Conservation (phyloP, 805 yeast species). For the Brettanomyces naardenensis region DNA sequence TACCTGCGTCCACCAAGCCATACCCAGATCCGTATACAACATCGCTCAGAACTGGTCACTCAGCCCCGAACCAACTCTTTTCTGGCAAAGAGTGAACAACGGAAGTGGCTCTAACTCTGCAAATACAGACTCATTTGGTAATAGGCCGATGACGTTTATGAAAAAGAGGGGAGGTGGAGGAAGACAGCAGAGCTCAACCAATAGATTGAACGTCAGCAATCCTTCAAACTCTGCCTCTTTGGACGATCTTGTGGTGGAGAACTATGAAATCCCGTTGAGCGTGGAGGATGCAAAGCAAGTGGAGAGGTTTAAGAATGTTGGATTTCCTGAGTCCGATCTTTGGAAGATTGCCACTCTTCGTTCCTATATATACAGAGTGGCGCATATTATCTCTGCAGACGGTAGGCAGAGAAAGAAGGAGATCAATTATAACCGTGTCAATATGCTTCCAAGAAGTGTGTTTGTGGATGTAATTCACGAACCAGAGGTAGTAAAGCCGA, state of each 20-base stretch:
- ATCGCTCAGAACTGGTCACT: conserved; percentile 65
- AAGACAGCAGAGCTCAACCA: conserved; percentile 8
- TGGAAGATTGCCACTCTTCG: conserved; percentile 79
- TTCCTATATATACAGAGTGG: conserved; percentile 56
- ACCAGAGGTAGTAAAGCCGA: conserved; percentile 14
- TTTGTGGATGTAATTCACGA: conserved; percentile 37
- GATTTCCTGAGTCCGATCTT: conserved; percentile 59
- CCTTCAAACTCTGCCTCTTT: conserved; percentile 12
- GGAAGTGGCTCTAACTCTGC: conserved; percentile 18
- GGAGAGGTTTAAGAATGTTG: conserved; percentile 63
- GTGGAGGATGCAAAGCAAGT: conserved; percentile 67
- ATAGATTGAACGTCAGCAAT: conserved; percentile 5
- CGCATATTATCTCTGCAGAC: conserved; percentile 33
- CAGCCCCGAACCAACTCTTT: conserved; percentile 57
- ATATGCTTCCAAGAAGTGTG: conserved; percentile 41
- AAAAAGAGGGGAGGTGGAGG: conserved; percentile 12
- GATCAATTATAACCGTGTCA: conserved; percentile 8
- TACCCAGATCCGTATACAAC: conserved; percentile 58
- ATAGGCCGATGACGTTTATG: conserved; percentile 28
- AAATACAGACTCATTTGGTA: conserved; percentile 37
- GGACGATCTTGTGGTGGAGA: conserved; percentile 30
- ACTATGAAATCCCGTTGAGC: conserved; percentile 45
- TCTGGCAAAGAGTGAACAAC: conserved; percentile 59
- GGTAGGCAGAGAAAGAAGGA: not conserved
- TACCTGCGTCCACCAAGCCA: conserved; percentile 59